Evolutionary conservation across 129 eudicot species (phyloP), one percentile per base, ranked within the genome.

Genomic region (Flaveria linearis): DNA sequence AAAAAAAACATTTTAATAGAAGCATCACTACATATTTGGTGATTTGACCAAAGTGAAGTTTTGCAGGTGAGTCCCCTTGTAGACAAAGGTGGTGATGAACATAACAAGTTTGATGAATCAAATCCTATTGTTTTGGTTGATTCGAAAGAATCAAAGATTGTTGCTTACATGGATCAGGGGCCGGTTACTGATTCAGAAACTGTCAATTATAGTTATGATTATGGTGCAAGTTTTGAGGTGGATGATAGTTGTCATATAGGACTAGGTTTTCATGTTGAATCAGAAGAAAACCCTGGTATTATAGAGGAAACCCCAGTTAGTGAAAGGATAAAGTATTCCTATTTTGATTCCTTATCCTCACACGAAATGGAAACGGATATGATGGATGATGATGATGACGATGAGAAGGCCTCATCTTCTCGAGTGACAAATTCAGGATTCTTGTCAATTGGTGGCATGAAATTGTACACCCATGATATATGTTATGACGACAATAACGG

Each of bases 371-470:
- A 80, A 66, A 80, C 79, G 0, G 79, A 80, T 55, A 56, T 73
- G 75, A 73, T 80, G 79, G 79, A 55, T 73, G 84, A 80, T 63
- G 82, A 78, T 63, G 78, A 51, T 22, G 78, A 62, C 7, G 2
- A 55, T 39, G 74, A 63, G 17, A 68, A 66, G 74, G 88, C 53
- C 18, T 70, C 86, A 65, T 78, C 88, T 39, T 82, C 88, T 71
- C 78, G 72, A 0, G 87, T 71, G 80, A 83, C 79, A 72, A 88
- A 88, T 78, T 80, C 88, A 11, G 97, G 92, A 22, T 93, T 87
- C 74, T 63, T 93, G 79, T 81, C 93, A 28, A 85, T 93, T 76
- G 98, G 96, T 28, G 98, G 97, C 52, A 42, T 88, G 81, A 88
- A 78, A 51, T 68, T 93, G 78, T 90, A 93, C 76, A 88, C 98